A percentile compares a stretch with the other conserved stretches of the same genome.
phyloP scores from a whole-genome alignment of 345 rosid genomes.

The Populus pruinosa region DNA sequence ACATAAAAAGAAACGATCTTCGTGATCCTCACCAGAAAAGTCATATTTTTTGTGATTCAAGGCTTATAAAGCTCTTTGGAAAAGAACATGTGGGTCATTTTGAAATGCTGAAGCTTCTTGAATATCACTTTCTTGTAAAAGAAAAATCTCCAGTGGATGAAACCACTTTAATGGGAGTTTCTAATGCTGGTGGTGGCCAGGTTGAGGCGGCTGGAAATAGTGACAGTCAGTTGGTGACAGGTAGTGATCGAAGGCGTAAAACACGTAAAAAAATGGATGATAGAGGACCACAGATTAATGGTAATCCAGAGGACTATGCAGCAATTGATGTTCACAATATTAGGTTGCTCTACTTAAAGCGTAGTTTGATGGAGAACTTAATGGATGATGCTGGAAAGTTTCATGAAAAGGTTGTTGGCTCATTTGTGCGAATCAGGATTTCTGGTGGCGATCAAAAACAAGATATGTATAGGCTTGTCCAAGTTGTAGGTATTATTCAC shows the following conservation, averaged over 20 bases:
- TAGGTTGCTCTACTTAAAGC: conserved; percentile 67
- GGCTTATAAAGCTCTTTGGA: conserved; percentile 69
- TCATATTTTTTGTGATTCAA: conserved; percentile 69
- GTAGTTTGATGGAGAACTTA: conserved; percentile 59
- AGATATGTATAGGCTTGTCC: conserved; percentile 79
- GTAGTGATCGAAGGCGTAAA: conserved; percentile 51
- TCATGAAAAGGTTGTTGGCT: conserved; percentile 76
- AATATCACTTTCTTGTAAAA: conserved; percentile 59
- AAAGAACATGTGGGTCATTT: conserved; percentile 62
- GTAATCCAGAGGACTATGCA: conserved; percentile 58
- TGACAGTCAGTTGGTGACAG: conserved; percentile 26
- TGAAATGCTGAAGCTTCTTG: conserved; percentile 92
- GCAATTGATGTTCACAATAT: conserved; percentile 84
- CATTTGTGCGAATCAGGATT: conserved; percentile 74
- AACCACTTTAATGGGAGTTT: conserved; percentile 27
- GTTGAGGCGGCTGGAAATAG: conserved; percentile 28
- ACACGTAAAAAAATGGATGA: conserved; percentile 48
- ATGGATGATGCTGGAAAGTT: conserved; percentile 63
- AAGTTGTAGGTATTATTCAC: conserved; percentile 66
- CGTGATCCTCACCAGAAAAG: conserved; percentile 67
- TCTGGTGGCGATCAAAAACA: conserved; percentile 62
- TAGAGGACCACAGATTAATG: conserved; percentile 30
- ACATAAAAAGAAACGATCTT: conserved; percentile 59
- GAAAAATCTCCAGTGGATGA: conserved; percentile 39
- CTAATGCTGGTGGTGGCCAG: conserved; percentile 35